Evolutionary conservation across 495 filamentous ascomycete genomes (phyloP).

Genomic region (Penicillium steckii): DNA sequence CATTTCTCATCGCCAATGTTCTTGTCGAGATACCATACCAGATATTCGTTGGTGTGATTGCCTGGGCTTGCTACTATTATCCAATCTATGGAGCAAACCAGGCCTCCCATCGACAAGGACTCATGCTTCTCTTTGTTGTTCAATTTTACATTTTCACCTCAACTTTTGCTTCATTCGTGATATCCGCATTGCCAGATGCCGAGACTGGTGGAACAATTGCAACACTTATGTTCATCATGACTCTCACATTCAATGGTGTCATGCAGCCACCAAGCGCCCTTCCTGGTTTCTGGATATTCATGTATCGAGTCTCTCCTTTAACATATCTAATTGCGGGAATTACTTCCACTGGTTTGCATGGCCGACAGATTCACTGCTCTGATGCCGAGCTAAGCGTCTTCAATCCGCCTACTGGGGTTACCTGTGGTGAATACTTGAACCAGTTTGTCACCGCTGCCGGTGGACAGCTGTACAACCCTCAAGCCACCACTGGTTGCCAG

Average conservation of each 20-base stretch:
- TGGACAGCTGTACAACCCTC: conserved; percentile 46
- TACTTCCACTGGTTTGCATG: conserved; percentile 46
- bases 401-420: conserved; percentile 47
- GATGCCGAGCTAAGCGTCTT: conserved; percentile 50
- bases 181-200: conserved; percentile 49
- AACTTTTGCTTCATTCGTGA: conserved; percentile 62
- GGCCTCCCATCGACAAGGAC: conserved; percentile 36
- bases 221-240: conserved; percentile 60
- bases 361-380: conserved; percentile 41
- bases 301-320: conserved; percentile 53
- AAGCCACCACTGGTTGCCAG: conserved; percentile 37
- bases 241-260: conserved; percentile 62
- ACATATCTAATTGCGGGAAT: conserved; percentile 59
- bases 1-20: conserved; percentile 67
- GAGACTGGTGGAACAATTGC: conserved; percentile 56
- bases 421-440: conserved; percentile 50
- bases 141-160: conserved; percentile 68
- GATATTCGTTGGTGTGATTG: conserved; percentile 56
- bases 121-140: conserved; percentile 55
- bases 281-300: conserved; percentile 59
- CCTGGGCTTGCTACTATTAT: conserved; percentile 65
- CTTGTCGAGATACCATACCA: conserved; percentile 74
- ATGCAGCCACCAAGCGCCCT: conserved; percentile 50
- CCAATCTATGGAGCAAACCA: conserved; percentile 44
- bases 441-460: conserved; percentile 29